These are phyloP conservation scores for Exophiala aquamarina DNA, from an alignment of 2,329 filamentous ascomycete species.

Conservation along the genomic window DNA sequence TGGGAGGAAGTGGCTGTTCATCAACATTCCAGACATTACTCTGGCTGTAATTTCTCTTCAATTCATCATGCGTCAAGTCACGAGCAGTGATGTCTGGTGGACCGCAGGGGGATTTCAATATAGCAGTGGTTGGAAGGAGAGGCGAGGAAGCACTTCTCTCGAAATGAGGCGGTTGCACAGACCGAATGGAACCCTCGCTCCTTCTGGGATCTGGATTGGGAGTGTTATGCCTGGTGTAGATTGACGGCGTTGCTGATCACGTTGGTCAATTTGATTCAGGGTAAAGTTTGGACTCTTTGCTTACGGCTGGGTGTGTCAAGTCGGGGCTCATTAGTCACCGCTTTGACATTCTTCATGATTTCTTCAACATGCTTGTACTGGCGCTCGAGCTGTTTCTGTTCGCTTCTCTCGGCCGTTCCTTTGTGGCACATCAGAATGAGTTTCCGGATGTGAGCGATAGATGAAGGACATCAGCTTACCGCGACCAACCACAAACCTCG, in stretches of 20 bases:
- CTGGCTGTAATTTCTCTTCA: slow-evolving; percentile 23
- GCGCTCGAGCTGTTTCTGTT: slow-evolving; percentile 17
- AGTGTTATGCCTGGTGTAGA: neutral
- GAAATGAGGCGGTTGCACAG: neutral
- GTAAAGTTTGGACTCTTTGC: neutral
- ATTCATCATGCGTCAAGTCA: slow-evolving; percentile 14
- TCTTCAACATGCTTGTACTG: slow-evolving; percentile 16
- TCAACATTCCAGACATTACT: slow-evolving; percentile 21
- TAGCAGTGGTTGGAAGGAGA: slow-evolving; percentile 2
- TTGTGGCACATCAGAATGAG: neutral
- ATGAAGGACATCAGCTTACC: slow-evolving; percentile 10
- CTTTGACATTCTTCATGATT: slow-evolving; percentile 16
- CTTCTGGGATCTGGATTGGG: neutral
- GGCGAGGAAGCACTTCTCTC: slow-evolving; percentile 14
- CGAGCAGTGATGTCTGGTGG: slow-evolving; percentile 18
- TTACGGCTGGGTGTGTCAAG: slow-evolving; percentile 12
- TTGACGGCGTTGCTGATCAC: neutral
- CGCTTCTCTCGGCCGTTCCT: slow-evolving; percentile 17
- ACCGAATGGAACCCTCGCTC: neutral
- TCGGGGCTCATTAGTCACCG: slow-evolving; percentile 13
- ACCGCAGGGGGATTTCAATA: neutral
- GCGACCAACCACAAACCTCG: slow-evolving; percentile 17
- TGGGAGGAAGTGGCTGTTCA: slow-evolving; percentile 17
- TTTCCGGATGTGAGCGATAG: no score
- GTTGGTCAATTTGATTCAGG: neutral